Conservation (phyloP, 331 rosid species). For the Quercus phellos region DNA sequence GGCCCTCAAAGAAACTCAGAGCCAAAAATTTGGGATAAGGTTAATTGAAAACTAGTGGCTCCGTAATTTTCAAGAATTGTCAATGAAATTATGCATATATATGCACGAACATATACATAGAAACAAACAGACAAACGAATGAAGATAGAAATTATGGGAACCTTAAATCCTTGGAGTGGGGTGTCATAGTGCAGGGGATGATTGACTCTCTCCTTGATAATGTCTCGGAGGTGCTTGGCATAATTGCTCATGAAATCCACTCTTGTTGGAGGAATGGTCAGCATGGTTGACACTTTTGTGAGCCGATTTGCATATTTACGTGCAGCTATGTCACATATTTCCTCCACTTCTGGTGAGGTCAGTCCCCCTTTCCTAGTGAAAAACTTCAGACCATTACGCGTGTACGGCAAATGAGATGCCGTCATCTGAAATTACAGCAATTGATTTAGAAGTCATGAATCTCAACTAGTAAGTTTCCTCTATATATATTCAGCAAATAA, state of each 20-base stretch:
- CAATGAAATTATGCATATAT: background rate
- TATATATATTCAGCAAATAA: too few relatives aligned
- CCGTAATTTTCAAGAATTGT: background rate
- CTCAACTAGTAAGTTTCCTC: too few relatives aligned
- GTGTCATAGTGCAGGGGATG: constrained; percentile 77
- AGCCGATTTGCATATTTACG: constrained; percentile 68
- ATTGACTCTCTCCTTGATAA: constrained; percentile 66
- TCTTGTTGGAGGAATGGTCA: constrained; percentile 34
- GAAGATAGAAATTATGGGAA: background rate
- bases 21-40: background rate
- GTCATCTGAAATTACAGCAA: constrained; percentile 57
- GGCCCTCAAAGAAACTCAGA: background rate
- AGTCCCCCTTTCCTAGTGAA: constrained; percentile 84
- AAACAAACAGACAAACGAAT: background rate
- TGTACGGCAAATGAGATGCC: constrained; percentile 89
- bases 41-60: background rate
- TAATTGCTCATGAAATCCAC: constrained; percentile 83
- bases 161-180: constrained; percentile 89
- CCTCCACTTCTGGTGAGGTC: constrained; percentile 66
- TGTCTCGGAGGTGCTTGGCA: constrained; percentile 60
- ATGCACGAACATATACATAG: background rate
- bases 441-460: background rate
- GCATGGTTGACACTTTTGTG: constrained; percentile 60
- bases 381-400: constrained; percentile 80
- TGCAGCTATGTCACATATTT: constrained; percentile 73